These are phyloP conservation scores for Acacia acuminata DNA, from an alignment of 306 rosid genomes.

Conservation along the genomic window DNA sequence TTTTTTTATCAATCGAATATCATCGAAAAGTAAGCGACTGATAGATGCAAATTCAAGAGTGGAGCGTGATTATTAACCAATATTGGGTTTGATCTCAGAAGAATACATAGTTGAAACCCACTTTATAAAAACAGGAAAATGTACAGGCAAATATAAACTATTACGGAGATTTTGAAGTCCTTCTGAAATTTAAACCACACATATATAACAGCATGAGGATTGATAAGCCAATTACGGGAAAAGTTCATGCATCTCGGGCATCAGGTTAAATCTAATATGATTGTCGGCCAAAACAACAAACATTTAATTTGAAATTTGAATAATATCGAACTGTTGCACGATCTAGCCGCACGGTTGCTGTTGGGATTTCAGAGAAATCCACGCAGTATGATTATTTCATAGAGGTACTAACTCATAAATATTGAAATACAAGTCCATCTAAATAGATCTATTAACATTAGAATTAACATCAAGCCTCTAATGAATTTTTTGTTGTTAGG, in stretches of 20 bases:
- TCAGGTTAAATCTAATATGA: background rate
- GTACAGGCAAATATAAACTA: background rate
- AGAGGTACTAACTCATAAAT: no score
- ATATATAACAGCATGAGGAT: background rate
- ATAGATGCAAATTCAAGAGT: no score
- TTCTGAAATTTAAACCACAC: background rate
- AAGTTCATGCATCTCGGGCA: background rate
- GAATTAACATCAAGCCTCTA: no score
- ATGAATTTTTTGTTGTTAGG: no score
- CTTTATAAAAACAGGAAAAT: background rate
- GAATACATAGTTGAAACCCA: background rate
- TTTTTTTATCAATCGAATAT: no score
- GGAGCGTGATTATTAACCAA: no score
- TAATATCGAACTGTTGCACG: background rate
- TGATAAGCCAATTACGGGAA: background rate
- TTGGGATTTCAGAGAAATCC: background rate
- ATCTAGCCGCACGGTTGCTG: background rate
- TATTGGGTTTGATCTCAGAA: background rate
- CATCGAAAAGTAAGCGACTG: no score
- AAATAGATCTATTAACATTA: no score
- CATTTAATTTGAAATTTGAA: background rate
- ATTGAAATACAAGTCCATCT: no score
- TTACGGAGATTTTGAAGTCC: background rate
- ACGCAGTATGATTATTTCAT: background rate
- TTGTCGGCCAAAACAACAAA: background rate